A percentile compares a stretch with the other conserved stretches of the same genome.
Evolutionary conservation across 805 yeast genomes (phyloP).

Genomic region (Komagataella pastoris): DNA sequence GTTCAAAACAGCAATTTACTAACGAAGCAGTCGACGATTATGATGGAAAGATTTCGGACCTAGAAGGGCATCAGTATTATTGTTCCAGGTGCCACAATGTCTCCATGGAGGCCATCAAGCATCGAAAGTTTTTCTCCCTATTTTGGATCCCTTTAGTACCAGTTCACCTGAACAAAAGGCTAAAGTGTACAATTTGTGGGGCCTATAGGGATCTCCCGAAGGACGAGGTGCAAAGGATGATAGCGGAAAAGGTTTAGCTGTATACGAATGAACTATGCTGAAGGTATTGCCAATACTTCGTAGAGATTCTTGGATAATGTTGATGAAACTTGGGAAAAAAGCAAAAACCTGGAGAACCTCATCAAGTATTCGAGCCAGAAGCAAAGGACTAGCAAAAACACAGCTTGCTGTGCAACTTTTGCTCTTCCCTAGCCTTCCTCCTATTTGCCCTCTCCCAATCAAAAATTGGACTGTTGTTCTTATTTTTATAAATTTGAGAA

Average conservation of each 20-base stretch:
- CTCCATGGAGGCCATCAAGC: conserved; percentile 11
- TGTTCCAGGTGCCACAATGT: conserved; percentile 16
- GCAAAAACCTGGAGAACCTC: neutral
- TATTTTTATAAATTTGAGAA: too few species aligned
- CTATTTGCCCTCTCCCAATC: neutral
- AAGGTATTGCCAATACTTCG: neutral
- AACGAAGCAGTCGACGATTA: neutral
- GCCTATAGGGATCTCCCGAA: conserved; percentile 3
- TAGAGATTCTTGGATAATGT: neutral
- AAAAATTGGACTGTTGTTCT: neutral
- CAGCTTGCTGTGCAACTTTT: neutral
- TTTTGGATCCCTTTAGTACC: conserved; percentile 15
- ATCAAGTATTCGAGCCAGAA: neutral
- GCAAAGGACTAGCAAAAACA: neutral
- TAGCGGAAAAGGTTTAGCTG: neutral
- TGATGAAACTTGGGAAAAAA: neutral
- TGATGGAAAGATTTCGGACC: neutral
- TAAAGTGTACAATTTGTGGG: conserved; percentile 14
- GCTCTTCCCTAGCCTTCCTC: neutral
- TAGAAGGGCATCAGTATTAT: conserved; percentile 3
- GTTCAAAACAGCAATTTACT: neutral
- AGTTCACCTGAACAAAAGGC: conserved; percentile 9
- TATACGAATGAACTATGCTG: neutral
- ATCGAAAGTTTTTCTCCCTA: conserved; percentile 10
- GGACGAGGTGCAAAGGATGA: conserved; percentile 3